Evolutionary conservation across 1,284 basidiomycete genomes (phyloP).

Genomic region (Apiotrichum gamsii): DNA sequence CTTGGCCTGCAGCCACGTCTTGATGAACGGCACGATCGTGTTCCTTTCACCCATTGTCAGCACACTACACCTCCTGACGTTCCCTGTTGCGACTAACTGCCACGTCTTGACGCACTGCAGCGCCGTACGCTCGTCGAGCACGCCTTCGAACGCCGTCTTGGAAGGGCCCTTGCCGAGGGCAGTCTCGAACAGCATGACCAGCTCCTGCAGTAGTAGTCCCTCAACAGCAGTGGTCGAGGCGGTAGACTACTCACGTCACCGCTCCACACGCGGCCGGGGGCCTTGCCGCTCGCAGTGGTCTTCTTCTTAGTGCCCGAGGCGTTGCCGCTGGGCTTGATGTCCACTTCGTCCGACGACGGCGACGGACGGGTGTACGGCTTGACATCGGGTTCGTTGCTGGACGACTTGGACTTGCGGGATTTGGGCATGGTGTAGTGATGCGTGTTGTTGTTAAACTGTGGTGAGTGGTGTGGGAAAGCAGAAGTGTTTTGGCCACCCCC

Average conservation of each 20-base stretch:
- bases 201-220: too few species aligned
- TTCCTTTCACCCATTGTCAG: background rate
- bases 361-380: too few species aligned
- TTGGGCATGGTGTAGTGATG: too few species aligned
- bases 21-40: constrained; percentile 5
- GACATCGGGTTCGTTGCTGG: too few species aligned
- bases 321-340: background rate
- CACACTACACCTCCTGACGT: background rate
- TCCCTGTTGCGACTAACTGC: background rate
- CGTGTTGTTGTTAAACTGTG: too few species aligned
- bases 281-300: background rate
- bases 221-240: too few species aligned
- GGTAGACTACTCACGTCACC: too few species aligned
- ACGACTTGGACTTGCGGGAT: too few species aligned
- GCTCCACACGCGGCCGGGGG: background rate
- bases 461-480: too few species aligned
- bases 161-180: background rate
- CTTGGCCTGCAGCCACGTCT: background rate
- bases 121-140: background rate
- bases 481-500: too few species aligned
- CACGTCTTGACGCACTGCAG: background rate
- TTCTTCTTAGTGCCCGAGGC: background rate
- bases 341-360: background rate
- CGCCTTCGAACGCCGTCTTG: background rate
- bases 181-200: background rate